Base-by-base conservation (phyloP, 2,329 filamentous ascomycete genomes). In the Neodidymelliopsis sp. region DNA sequence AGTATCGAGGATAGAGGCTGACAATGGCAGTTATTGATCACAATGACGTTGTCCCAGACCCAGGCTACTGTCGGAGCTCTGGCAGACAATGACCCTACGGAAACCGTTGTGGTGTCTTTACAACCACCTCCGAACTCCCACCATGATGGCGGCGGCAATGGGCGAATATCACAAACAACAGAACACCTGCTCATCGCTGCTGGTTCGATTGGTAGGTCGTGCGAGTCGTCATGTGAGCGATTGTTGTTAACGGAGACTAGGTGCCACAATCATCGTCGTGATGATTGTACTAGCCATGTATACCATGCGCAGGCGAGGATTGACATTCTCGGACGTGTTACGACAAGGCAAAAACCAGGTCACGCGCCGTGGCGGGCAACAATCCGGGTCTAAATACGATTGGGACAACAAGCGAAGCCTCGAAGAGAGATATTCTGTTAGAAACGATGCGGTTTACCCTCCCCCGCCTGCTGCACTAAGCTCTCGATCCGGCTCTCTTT, bases 171-270 rank as follows among this genome's bases (percentile, higher is more conserved):
- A 6, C 61, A 69, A 28, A 66, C 66, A 6, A 74, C 71, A n/a
- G 62, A 73, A 43, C 72, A 74, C 42, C 45, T 72, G 49, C 66
- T 74, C 22, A 74, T 74, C 20, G 72, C 72, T 41, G 71, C 71
- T 47, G 72, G 71, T 7, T 73, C 72, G n/a, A 74, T 74, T 46
- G 71, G 71, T 70, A 58, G 12, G 59, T 28, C 11, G 12, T 6
- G 19, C 12, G 15, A 39, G 13, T 4, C 10, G 12, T 12, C 10
- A 8, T 11, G 3, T 3, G 9, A 16, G 6, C 29, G 12, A 22
- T 15, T 6, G n/a, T 2, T 38, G 23, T 60, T 72, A 25, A 70
- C 31, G 24, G 7, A 12, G 10, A 23, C 2, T 37, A 74, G 72
- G 70, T 52, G 70, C 67, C 18, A 74, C 72, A 8, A 70, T 74